These are phyloP conservation scores for Kurtzmaniella quercitrusa DNA, from an alignment of 1,139 yeast species.

Conservation along the genomic window DNA sequence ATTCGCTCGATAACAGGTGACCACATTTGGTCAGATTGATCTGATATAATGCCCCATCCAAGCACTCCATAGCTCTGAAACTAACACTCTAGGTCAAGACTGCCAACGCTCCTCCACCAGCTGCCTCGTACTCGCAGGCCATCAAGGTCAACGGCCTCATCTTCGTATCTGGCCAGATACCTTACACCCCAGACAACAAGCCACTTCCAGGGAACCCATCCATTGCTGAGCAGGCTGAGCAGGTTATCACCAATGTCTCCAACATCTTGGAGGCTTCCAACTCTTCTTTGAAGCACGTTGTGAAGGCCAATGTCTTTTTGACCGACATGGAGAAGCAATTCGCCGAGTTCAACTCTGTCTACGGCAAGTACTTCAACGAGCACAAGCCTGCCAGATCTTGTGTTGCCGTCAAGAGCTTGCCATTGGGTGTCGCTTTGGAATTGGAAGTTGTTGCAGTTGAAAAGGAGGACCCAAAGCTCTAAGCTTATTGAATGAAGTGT, in stretches of 20 bases:
- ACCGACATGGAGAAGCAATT: conserved; percentile 78
- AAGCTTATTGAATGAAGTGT: conserved; percentile 9
- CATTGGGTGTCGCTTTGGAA: conserved; percentile 73
- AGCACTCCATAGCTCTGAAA: conserved; percentile 6
- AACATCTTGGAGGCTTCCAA: conserved; percentile 78
- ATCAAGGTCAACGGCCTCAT: conserved; percentile 80
- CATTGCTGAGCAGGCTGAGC: conserved; percentile 80
- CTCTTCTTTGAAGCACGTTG: conserved; percentile 75
- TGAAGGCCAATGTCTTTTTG: conserved; percentile 82
- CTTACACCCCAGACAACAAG: conserved; percentile 79
- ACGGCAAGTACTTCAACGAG: conserved; percentile 69
- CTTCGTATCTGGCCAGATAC: conserved; percentile 94
- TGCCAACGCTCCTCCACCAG: conserved; percentile 87
- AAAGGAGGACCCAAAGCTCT: conserved; percentile 37
- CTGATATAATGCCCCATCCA: too few species aligned
- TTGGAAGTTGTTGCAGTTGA: conserved; percentile 80
- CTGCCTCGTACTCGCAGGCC: conserved; percentile 93
- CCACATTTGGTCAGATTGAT: too few species aligned
- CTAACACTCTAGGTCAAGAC: conserved; percentile 53
- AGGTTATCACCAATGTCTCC: conserved; percentile 71
- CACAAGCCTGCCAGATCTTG: conserved; percentile 96
- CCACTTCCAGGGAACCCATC: conserved; percentile 64
- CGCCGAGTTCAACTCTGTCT: conserved; percentile 76
- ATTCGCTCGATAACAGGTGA: neutral
- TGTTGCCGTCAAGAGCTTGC: conserved; percentile 85